phyloP scores from a whole-genome alignment of 768 basidiomycete genomes.

The Podaxis rugospora region DNA sequence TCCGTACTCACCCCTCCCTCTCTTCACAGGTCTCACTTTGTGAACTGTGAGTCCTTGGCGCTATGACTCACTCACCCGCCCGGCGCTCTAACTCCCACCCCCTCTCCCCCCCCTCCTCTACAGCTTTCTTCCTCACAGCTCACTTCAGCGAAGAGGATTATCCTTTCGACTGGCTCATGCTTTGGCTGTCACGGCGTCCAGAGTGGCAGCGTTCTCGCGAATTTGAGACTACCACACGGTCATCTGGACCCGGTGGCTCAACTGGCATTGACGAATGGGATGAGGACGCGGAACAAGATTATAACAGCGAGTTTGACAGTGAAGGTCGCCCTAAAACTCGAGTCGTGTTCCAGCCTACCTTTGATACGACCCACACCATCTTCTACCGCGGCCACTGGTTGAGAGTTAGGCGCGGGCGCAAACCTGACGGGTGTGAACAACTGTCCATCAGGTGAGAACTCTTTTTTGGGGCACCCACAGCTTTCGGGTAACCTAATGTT shows the following conservation, averaged over 20 bases:
- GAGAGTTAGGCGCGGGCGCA: constrained; percentile 65
- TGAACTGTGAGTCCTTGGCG: constrained; percentile 62
- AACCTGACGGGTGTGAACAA: constrained; percentile 68
- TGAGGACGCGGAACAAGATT: constrained; percentile 23
- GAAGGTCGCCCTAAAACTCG: constrained; percentile 60
- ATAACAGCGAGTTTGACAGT: constrained; percentile 38
- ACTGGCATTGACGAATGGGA: constrained; percentile 39
- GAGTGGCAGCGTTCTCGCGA: constrained; percentile 89
- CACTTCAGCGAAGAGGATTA: constrained; percentile 90
- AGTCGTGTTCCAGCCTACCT: constrained; percentile 84
- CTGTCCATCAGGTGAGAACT: constrained; percentile 63
- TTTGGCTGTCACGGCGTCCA: constrained; percentile 79
- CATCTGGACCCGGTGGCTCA: constrained; percentile 56
- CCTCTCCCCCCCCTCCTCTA: constrained; percentile 13
- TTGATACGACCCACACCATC: constrained; percentile 86
- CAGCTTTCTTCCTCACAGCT: constrained; percentile 85
- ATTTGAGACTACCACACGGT: constrained; percentile 83
- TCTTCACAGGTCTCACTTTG: constrained; percentile 67
- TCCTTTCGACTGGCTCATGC: constrained; percentile 89
- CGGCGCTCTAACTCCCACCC: constrained; percentile 16
- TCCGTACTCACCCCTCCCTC: neutral
- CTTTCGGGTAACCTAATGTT: neutral
- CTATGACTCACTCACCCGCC: neutral
- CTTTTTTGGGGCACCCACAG: neutral
- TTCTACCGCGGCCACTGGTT: constrained; percentile 85